Percentiles rank a stretch among this genome's conserved stretches.
Evolutionary conservation across 148 eudicot genomes (phyloP).

Genomic region (Camellia sinensis): DNA sequence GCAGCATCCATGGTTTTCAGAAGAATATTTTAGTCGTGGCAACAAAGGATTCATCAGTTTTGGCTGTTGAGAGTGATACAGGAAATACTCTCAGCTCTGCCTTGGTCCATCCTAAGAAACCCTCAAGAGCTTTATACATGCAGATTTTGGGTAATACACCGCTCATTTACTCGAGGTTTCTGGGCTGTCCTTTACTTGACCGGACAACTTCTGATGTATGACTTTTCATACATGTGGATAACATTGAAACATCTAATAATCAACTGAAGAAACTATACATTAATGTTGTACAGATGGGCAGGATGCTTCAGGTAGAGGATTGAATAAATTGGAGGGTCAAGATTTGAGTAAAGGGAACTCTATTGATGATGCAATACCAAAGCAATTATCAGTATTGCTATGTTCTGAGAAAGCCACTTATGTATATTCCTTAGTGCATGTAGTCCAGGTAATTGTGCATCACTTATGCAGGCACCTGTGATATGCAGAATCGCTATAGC

Average conservation of each 20-base stretch:
- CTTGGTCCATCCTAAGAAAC: conserved; percentile 73
- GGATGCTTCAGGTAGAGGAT: conserved; percentile 21
- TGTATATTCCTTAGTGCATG: conserved; percentile 69
- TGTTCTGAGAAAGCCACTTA: conserved; percentile 90
- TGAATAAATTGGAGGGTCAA: conserved; percentile 20
- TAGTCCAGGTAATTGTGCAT: conserved; percentile 38
- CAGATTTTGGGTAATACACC: conserved; percentile 61
- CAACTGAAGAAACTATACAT: not conserved
- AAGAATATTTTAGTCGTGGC: conserved; percentile 68
- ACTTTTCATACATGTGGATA: not conserved
- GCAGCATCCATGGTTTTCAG: conserved; percentile 74
- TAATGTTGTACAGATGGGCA: conserved; percentile 37
- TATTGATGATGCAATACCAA: conserved; percentile 40
- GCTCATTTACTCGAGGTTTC: not conserved
- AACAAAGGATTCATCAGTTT: conserved; percentile 78
- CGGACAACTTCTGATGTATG: not conserved
- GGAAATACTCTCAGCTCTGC: conserved; percentile 61
- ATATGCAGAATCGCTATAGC: not conserved
- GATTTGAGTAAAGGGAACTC: conserved; percentile 35
- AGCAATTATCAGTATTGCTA: conserved; percentile 48
- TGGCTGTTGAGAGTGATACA: conserved; percentile 70
- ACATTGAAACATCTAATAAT: not conserved
- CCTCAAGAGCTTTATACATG: conserved; percentile 75
- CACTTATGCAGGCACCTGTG: not conserved
- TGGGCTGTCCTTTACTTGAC: not conserved